Base-by-base conservation (phyloP, 2,329 filamentous ascomycete genomes). In the Ophiocordyceps australis region DNA sequence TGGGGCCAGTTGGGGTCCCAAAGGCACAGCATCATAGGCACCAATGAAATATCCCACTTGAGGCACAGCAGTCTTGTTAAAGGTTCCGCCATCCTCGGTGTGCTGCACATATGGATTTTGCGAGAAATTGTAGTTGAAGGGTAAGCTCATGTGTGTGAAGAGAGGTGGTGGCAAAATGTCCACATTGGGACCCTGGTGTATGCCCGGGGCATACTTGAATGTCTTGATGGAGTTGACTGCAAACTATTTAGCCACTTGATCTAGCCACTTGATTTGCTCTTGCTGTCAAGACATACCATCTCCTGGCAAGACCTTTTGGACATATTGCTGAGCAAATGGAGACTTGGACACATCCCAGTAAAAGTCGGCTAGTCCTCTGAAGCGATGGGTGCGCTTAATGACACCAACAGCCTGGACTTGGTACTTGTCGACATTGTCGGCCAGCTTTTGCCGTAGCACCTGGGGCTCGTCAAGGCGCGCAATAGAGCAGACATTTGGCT, bases 341-440 rank as follows among this genome's bases (percentile, higher is more conserved):
- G 74, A 75, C 19, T 65, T 62, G 10, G 62, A 61, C 26, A 76
- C 72, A 14, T 79, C 71, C 50, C 75, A 86, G 40, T 91, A 81
- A 41, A 91, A 91, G 49, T 95, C 86, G 7, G 82, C 75, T 35
- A 92, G 61, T 63, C 74, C 74, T 44, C 86, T 69, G 49, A 91
- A 98, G 20, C 86, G 70, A 57, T 95, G 83, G 1, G 77, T 89
- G 37, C 80, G 71, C 28, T 73, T 68, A 32, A 94, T 66, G 13
- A 71, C 50, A 7, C 82, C 82, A 4, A 85, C 62, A 2, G 73
- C 62, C 36, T 83, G 70, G 17, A 81, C 62, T 5, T 61, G 51
- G 44, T 85, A 86, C 7, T 50, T 62, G 7, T 59, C 63, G 1
- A 59, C 53, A 42, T 83, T 89, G 43, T 91, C 82, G 35, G 61